Percentiles rank a stretch among this genome's conserved stretches.
Conservation (phyloP, 2,329 filamentous ascomycete species). For the Trichophyton equinum region DNA sequence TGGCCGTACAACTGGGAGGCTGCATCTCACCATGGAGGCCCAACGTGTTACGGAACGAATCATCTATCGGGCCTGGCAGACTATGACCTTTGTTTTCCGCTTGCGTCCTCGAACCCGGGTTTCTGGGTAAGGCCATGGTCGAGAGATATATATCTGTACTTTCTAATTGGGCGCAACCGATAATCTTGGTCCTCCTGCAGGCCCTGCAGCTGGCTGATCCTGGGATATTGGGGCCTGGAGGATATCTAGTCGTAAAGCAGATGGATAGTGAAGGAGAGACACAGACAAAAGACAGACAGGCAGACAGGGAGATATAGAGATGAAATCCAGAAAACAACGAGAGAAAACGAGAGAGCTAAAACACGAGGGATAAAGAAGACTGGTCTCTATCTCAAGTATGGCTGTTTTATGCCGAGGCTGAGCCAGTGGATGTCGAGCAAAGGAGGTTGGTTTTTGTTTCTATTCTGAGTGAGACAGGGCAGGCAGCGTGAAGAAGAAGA, state of each 20-base stretch:
- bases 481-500: not conserved
- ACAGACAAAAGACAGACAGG: not conserved
- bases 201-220: conserved; percentile 1
- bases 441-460: not conserved
- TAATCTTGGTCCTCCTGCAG: conserved; percentile 5
- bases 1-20: conserved; percentile 36
- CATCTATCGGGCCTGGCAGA: conserved; percentile 30
- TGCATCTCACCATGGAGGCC: conserved; percentile 51
- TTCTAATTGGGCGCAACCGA: conserved; percentile 6
- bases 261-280: not conserved
- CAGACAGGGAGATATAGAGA: too few species aligned
- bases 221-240: not conserved
- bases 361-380: not conserved
- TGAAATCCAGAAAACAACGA: too few species aligned
- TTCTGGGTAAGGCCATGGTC: conserved; percentile 2
- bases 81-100: conserved; percentile 13
- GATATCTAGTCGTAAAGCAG: not conserved
- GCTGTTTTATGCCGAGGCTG: not conserved
- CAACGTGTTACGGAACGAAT: conserved; percentile 50
- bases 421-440: not conserved
- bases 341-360: not conserved
- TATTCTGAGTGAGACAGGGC: conserved; percentile 5
- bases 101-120: conserved; percentile 11
- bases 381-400: not conserved
- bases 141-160: not conserved